Conservation (phyloP, 2,329 filamentous ascomycete species). For the Coniochaeta sp. region DNA sequence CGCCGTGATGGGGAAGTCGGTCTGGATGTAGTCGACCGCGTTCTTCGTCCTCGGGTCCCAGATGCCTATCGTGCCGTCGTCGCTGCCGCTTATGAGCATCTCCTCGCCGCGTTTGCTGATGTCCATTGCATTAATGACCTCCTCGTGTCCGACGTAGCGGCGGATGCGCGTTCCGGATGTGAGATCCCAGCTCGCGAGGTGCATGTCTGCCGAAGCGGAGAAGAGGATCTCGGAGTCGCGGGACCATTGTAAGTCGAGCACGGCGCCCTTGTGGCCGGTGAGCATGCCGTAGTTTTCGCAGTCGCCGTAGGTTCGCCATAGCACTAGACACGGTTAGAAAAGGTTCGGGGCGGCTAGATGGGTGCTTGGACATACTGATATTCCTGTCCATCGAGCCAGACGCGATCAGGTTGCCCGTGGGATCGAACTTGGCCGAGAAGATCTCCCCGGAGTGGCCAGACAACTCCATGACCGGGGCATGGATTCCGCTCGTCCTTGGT, state of each 20-base stretch:
- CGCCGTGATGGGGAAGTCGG: conserved; percentile 86
- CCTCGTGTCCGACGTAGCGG: conserved; percentile 86
- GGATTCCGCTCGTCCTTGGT: conserved; percentile 71
- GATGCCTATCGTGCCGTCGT: conserved; percentile 88
- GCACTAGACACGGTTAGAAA: conserved; percentile 47
- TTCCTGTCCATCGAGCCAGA: conserved; percentile 93
- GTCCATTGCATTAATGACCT: conserved; percentile 89
- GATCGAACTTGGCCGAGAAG: conserved; percentile 85
- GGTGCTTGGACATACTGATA: conserved; percentile 43
- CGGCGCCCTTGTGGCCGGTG: conserved; percentile 81
- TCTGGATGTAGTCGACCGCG: conserved; percentile 80
- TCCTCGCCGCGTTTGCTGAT: conserved; percentile 87
- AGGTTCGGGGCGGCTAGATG: conserved; percentile 2
- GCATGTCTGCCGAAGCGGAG: conserved; percentile 88
- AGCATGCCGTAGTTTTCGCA: conserved; percentile 93
- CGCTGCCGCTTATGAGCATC: conserved; percentile 80
- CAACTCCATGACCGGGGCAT: conserved; percentile 91
- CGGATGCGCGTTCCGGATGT: conserved; percentile 90
- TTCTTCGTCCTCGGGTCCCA: conserved; percentile 94
- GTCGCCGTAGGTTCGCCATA: conserved; percentile 88
- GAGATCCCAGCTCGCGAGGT: conserved; percentile 89
- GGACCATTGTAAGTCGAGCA: conserved; percentile 94
- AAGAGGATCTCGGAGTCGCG: conserved; percentile 87
- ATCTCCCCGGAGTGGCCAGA: conserved; percentile 79
- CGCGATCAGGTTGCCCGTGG: conserved; percentile 79